Evolutionary conservation across 768 basidiomycete genomes (phyloP), one percentile per base, ranked within the genome.

Genomic region (Fibroporia radiculosa): DNA sequence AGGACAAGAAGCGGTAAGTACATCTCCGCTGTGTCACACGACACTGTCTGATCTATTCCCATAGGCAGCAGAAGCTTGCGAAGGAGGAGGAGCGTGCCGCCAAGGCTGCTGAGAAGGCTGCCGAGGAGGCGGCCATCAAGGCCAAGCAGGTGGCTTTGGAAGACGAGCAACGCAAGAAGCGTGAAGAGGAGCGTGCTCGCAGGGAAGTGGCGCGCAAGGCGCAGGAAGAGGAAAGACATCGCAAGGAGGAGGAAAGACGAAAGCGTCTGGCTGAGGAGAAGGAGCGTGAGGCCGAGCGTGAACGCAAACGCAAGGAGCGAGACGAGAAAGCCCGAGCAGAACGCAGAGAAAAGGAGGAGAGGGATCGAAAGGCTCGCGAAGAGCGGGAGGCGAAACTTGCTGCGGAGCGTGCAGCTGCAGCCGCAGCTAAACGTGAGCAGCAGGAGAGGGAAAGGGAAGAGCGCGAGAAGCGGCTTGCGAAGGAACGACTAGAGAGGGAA

Each of bases 1-100:
- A 97, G 75, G 96, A 97, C 66, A 97, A 97, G 72, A 93, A 92
- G 77, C 82, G 72, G 93, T 95, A 54, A 34, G 58, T 57, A 6
- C 24, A 33, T 51, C 16, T 49, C 40, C 40, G 39, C 38, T 28
- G 37, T 41, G 50, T 12, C 23, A 35, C 25, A 24, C 40, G 40
- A 41, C 26, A 4, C 23, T 26, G n/a, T 25, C 22, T 41, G 23
- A 27, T 42, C 33, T 20, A 22, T 37, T 25, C 11, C 36, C 50
- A 32, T 54, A 97, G 93, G 68, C 80, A 78, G 62, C 93, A 96
- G 69, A 96, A 95, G 65, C 71, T 78, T 52, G 87, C 84, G 33
- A 95, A 95, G 61, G 96, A 98, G 50, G 89, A 91, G 60, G 93
- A 93, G 64, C 79, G 80, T 48, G 88, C 89, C 6, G 76, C 74